phyloP scores from a whole-genome alignment of 176 grass and related monocot genomes.

The Oryza meridionalis region DNA sequence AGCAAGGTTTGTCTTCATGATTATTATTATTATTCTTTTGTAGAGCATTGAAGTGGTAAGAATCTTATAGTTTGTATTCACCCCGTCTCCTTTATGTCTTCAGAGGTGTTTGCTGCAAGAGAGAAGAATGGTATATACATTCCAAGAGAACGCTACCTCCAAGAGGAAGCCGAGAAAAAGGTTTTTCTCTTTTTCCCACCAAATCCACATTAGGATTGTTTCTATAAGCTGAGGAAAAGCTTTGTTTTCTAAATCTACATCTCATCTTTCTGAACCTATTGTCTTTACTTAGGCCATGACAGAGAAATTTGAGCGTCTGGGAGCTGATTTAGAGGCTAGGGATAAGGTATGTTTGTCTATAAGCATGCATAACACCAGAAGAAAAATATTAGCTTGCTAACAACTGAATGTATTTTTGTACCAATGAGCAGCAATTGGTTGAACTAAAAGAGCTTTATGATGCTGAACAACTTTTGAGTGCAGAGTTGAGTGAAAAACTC shows the following conservation, averaged over 20 bases:
- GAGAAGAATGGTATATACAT: conserved; percentile 99
- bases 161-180: conserved; percentile 99
- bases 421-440: conserved; percentile 73
- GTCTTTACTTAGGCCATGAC: conserved; percentile 77
- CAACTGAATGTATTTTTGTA: conserved; percentile 19
- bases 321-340: conserved; percentile 89
- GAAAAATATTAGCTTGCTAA: conserved; percentile 34
- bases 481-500: conserved; percentile 88
- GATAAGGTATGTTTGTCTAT: conserved; percentile 76
- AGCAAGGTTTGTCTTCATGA: conserved; percentile 74
- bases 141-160: conserved; percentile 85
- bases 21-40: neutral
- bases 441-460: conserved; percentile 97
- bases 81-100: conserved; percentile 28
- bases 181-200: conserved; percentile 41
- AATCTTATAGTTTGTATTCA: conserved; percentile 37
- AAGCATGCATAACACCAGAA: conserved; percentile 31
- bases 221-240: neutral
- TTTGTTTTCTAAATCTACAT: conserved; percentile 23
- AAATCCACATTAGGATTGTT: conserved; percentile 19
- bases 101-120: conserved; percentile 99
- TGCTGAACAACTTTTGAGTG: conserved; percentile 84
- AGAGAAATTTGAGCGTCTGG: conserved; percentile 90
- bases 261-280: conserved; percentile 29
- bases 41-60: conserved; percentile 29